Evolutionary conservation across 2,329 filamentous ascomycete species (phyloP), one percentile per base, ranked within the genome.

Genomic region (Exophiala bonariae): DNA sequence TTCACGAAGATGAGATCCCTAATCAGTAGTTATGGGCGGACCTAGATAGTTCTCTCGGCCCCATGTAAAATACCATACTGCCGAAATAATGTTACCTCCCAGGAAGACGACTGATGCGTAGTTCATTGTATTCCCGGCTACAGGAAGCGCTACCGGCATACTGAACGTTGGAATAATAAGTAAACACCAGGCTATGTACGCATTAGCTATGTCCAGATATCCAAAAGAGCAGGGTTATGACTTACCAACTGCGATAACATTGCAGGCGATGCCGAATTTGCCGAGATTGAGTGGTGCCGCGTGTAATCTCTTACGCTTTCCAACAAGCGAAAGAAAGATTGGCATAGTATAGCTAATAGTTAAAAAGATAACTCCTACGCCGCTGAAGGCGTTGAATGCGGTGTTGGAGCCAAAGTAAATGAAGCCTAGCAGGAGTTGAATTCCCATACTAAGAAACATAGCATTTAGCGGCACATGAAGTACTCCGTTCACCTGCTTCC

Each of bases 401-500:
- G 66, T 70, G 2, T 66, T 64, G 40, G 66, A 72, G 5, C 74
- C 74, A 2, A 78, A 65, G 42, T 76, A 75, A 57, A 77, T 75
- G 3, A 76, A 60, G 0, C 73, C 73, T 0, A 77, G 67, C 2
- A 76, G 62, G 66, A 76, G 70, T 41, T 77, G 68, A 3, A 73
- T 63, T 2, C 73, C 52, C 0, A 72, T 76, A 3, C 73, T 56
- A 3, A 77, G 63, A 8, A 65, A 56, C 5, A 58, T 56, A 4
- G 54, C 51, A 39, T 58, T 58, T 18, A 92, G 70, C 0, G 88
- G 87, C 44, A 91, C 82, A 47, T 85, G 81, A 41, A 88, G 76
- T 2, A 70, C 73, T 50, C 74, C 74, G 66, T 87, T 81, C 33
- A 90, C 85, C 35, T 73, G 73, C 41, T 76, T 76, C 84, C 84